phyloP scores from a whole-genome alignment of 2,329 filamentous ascomycete species.

The Corniculantispora saksenae region DNA sequence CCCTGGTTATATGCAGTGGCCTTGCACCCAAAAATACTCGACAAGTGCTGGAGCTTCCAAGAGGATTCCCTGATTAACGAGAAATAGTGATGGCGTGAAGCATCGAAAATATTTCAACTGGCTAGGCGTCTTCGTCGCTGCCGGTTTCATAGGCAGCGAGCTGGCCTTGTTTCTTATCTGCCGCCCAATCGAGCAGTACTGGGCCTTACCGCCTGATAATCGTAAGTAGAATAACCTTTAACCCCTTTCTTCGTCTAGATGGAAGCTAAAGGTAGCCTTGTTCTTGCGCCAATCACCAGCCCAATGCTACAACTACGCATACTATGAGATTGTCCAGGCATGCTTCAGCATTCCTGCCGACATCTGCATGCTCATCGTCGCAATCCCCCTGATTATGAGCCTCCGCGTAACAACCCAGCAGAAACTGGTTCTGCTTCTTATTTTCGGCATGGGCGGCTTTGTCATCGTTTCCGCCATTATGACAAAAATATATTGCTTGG shows the following conservation, averaged over 20 bases:
- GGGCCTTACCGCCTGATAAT: slow-evolving; percentile 47
- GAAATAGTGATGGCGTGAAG: slow-evolving; percentile 30
- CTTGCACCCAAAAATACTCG: not conserved
- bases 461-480: slow-evolving; percentile 45
- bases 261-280: not conserved
- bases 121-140: slow-evolving; percentile 40
- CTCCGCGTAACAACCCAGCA: slow-evolving; percentile 44
- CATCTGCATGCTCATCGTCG: slow-evolving; percentile 47
- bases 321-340: slow-evolving; percentile 49
- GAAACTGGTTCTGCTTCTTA: slow-evolving; percentile 45
- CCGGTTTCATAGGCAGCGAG: slow-evolving; percentile 45
- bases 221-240: slow-evolving; percentile 1
- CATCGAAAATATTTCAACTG: slow-evolving; percentile 35
- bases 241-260: not conserved
- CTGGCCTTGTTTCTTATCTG: slow-evolving; percentile 49
- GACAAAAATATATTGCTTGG: slow-evolving; percentile 49
- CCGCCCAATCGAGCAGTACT: slow-evolving; percentile 47
- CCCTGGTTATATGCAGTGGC: not conserved
- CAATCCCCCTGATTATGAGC: slow-evolving; percentile 46
- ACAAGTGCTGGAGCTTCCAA: not conserved
- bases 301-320: slow-evolving; percentile 48
- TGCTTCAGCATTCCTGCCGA: slow-evolving; percentile 52
- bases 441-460: slow-evolving; percentile 53
- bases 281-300: slow-evolving; percentile 19
- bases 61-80: not conserved